Conservation (phyloP, 257 asterid genomes). For the Jaltomata sinuosa region DNA sequence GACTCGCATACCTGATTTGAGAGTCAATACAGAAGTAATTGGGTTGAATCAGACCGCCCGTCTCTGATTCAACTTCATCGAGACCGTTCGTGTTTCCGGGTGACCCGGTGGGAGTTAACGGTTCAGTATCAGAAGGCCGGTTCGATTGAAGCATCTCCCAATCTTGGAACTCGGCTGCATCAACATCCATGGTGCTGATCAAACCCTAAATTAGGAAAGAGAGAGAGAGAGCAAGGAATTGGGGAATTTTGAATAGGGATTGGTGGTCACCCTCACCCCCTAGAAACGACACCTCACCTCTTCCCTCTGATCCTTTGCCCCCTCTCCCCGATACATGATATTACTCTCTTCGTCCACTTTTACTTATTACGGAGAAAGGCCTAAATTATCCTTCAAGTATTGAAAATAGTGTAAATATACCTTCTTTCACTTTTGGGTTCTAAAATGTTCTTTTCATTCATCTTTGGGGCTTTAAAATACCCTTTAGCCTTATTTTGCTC, state of each 20-base stretch:
- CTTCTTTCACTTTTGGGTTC: too few relatives aligned
- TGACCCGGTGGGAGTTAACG: conserved; percentile 6
- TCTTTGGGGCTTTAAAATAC: too few relatives aligned
- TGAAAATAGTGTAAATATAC: too few relatives aligned
- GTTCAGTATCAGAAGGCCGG: conserved; percentile 21
- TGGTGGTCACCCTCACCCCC: too few relatives aligned
- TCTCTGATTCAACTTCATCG: conserved; percentile 26
- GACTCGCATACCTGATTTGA: conserved; percentile 13
- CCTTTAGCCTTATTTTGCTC: too few relatives aligned
- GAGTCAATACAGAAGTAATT: conserved; percentile 61
- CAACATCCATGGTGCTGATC: conserved; percentile 29
- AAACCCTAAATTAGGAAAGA: neutral
- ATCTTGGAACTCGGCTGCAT: conserved; percentile 42
- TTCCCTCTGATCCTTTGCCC: too few relatives aligned
- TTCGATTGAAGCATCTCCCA: conserved; percentile 69
- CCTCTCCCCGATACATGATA: too few relatives aligned
- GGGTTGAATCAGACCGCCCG: conserved; percentile 38
- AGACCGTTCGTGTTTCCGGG: conserved; percentile 14
- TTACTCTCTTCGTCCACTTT: too few relatives aligned
- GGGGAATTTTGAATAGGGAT: neutral
- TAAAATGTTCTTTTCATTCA: too few relatives aligned
- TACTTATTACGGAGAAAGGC: too few relatives aligned
- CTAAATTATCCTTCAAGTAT: too few relatives aligned
- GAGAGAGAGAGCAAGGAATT: neutral
- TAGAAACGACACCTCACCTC: too few relatives aligned